These are phyloP conservation scores for Neurospora africana DNA, from an alignment of 495 filamentous ascomycete genomes.

Conservation along the genomic window DNA sequence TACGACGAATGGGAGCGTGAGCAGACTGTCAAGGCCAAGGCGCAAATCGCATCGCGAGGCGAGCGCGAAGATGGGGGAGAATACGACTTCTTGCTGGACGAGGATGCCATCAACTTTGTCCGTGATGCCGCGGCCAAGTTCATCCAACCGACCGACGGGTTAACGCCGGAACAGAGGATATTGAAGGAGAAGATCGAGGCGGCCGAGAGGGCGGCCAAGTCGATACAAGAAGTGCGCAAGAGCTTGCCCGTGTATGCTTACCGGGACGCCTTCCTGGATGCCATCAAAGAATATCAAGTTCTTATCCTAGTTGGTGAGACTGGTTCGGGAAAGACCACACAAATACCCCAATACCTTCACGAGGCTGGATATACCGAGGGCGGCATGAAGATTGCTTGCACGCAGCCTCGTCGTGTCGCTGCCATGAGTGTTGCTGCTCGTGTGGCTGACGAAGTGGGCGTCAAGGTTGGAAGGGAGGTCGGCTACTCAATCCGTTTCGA, in stretches of 20 bases:
- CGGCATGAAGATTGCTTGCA: constrained; percentile 61
- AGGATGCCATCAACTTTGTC: constrained; percentile 79
- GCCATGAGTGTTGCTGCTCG: constrained; percentile 93
- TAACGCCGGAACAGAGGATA: constrained; percentile 69
- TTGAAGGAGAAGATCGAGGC: constrained; percentile 72
- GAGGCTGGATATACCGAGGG: constrained; percentile 83
- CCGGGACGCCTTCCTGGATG: constrained; percentile 57
- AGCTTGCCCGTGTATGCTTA: constrained; percentile 85
- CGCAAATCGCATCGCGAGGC: constrained; percentile 57
- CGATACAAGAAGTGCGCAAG: constrained; percentile 87
- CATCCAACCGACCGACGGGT: constrained; percentile 34
- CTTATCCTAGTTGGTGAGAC: constrained; percentile 84
- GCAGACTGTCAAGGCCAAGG: constrained; percentile 79
- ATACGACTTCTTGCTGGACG: constrained; percentile 92
- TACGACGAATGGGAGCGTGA: constrained; percentile 94
- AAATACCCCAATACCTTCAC: constrained; percentile 79
- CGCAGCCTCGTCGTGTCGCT: constrained; percentile 89
- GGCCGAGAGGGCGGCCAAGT: constrained; percentile 72
- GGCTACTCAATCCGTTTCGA: constrained; percentile 96
- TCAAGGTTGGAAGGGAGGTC: constrained; percentile 83
- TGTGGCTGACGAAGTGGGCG: constrained; percentile 90
- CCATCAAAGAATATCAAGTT: constrained; percentile 65
- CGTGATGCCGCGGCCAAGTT: constrained; percentile 62
- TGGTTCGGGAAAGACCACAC: constrained; percentile 82
- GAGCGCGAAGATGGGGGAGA: constrained; percentile 76